phyloP scores from a whole-genome alignment of 2,329 filamentous ascomycete species.

The Fusarium austroafricanum region DNA sequence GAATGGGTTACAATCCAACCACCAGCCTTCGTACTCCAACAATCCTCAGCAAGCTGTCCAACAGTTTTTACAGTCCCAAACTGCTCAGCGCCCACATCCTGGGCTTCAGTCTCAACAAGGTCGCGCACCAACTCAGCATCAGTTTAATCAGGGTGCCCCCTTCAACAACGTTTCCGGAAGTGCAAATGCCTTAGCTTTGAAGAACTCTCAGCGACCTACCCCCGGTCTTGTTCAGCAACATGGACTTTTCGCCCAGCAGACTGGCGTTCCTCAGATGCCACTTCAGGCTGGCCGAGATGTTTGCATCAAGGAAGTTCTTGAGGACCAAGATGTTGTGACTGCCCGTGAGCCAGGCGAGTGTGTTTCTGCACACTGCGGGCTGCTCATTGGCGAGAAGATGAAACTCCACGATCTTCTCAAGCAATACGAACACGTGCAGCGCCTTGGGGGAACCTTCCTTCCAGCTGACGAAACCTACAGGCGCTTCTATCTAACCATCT shows the following conservation, averaged over 20 bases:
- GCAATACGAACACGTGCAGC: neutral
- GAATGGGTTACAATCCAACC: neutral
- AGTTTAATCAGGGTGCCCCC: neutral
- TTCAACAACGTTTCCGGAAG: neutral
- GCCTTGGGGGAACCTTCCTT: neutral
- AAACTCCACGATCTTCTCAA: slow-evolving; percentile 3
- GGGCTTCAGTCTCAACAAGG: neutral
- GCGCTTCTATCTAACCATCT: neutral
- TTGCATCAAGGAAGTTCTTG: neutral
- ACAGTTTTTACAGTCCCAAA: neutral
- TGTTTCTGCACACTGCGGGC: neutral
- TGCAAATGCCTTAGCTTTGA: neutral
- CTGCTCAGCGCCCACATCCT: neutral
- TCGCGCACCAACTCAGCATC: neutral
- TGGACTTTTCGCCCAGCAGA: neutral
- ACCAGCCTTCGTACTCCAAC: neutral
- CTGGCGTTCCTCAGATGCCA: neutral
- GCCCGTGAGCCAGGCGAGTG: neutral
- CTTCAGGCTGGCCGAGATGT: neutral
- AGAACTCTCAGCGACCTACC: neutral
- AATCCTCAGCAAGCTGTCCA: neutral
- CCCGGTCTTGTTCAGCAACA: neutral
- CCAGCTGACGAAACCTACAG: neutral
- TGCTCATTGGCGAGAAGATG: slow-evolving; percentile 14
- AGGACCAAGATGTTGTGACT: neutral